Percentiles rank a stretch among this genome's conserved stretches.
Conservation (phyloP, 1,139 yeast species). For the Suhomyces anneliseae region DNA sequence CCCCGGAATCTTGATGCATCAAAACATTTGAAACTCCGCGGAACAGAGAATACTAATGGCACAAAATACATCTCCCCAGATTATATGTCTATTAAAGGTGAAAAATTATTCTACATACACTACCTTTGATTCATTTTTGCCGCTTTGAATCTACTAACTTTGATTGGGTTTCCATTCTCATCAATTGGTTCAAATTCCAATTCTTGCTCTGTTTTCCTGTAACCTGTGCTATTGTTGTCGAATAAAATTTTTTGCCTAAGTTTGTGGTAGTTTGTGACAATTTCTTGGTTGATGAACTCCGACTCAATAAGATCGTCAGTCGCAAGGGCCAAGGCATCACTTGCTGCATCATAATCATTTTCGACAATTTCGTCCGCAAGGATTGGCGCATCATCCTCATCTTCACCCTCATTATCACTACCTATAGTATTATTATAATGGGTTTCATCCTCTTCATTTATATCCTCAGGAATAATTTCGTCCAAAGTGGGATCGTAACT, state of each 20-base stretch:
- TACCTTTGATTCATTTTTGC: slow-evolving; percentile 31
- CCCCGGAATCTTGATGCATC: background rate
- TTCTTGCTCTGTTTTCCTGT: slow-evolving; percentile 46
- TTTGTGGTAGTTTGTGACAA: slow-evolving; percentile 57
- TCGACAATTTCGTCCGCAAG: slow-evolving; percentile 42
- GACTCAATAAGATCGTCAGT: slow-evolving; percentile 20
- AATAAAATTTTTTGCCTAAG: slow-evolving; percentile 53
- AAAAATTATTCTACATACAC: no score
- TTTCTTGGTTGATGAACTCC: slow-evolving; percentile 41
- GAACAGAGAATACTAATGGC: background rate
- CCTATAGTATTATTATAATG: slow-evolving; percentile 21
- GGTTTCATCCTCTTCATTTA: slow-evolving; percentile 35
- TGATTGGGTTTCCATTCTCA: slow-evolving; percentile 58
- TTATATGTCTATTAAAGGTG: background rate
- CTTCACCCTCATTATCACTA: slow-evolving; percentile 25
- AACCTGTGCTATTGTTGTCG: slow-evolving; percentile 47
- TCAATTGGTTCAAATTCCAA: slow-evolving; percentile 72
- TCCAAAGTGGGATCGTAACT: slow-evolving; percentile 19
- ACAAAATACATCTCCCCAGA: background rate
- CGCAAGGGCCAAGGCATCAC: slow-evolving; percentile 18
- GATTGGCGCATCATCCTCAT: slow-evolving; percentile 41
- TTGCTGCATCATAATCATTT: slow-evolving; percentile 24
- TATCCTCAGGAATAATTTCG: slow-evolving; percentile 26
- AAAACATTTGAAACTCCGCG: background rate
- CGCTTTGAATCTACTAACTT: slow-evolving; percentile 69